Evolutionary conservation across 2,329 filamentous ascomycete species (phyloP).

Genomic region (Mollisia scopiformis): DNA sequence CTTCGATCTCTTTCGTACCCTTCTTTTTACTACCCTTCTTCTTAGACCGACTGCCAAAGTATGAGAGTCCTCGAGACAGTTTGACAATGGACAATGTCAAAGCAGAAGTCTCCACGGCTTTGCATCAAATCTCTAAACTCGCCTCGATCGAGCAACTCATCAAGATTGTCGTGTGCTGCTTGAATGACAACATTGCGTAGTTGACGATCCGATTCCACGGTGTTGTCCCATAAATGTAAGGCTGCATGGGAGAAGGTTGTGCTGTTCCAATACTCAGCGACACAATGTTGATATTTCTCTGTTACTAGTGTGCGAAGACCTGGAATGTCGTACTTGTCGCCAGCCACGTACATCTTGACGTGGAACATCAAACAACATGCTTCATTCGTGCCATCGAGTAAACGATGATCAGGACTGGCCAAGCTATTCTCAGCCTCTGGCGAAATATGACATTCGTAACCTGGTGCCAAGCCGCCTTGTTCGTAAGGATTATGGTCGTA

Average conservation of each 20-base stretch:
- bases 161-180: neutral
- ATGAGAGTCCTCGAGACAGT: neutral
- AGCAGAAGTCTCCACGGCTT: neutral
- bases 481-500: neutral
- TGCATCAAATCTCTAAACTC: neutral
- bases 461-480: neutral
- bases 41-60: too few relatives aligned
- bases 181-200: neutral
- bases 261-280: neutral
- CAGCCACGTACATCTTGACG: slow-evolving; percentile 16
- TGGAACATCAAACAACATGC: slow-evolving; percentile 1
- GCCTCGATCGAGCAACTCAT: neutral
- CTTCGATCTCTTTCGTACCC: too few relatives aligned
- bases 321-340: slow-evolving; percentile 17
- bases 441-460: neutral
- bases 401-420: neutral
- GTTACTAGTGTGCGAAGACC: slow-evolving; percentile 9
- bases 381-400: neutral
- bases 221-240: neutral
- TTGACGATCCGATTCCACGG: neutral
- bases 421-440: neutral
- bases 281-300: slow-evolving; percentile 3
- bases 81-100: neutral
- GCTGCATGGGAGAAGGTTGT: neutral
- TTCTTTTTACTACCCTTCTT: too few relatives aligned